These are phyloP conservation scores for Leishmania aethiopica DNA, from an alignment of 208 protist genomes.

Conservation along the genomic window DNA sequence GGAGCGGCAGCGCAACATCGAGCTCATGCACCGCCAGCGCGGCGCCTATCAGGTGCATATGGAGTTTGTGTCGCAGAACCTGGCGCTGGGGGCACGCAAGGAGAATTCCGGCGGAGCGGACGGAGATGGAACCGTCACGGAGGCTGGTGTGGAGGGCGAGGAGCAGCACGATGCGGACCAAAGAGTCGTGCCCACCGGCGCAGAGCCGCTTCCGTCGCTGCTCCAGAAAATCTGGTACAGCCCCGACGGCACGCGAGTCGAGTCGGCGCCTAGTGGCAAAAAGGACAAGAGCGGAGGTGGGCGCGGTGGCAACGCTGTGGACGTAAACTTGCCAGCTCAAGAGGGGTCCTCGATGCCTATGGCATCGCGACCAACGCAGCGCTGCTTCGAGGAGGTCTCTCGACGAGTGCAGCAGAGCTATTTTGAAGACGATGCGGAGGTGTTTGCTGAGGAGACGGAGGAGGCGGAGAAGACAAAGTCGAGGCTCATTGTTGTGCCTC, in stretches of 20 bases:
- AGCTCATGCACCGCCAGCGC: slow-evolving; percentile 59
- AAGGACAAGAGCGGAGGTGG: slow-evolving; percentile 11
- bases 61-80: slow-evolving; percentile 82
- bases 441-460: slow-evolving; percentile 45
- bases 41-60: slow-evolving; percentile 80
- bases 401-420: slow-evolving; percentile 87
- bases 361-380: slow-evolving; percentile 21
- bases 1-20: slow-evolving; percentile 56
- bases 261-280: slow-evolving; percentile 10
- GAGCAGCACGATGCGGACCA: slow-evolving; percentile 13
- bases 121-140: neutral
- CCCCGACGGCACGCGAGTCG: slow-evolving; percentile 51
- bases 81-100: slow-evolving; percentile 51
- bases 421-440: slow-evolving; percentile 77
- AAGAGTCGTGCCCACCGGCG: slow-evolving; percentile 33
- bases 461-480: slow-evolving; percentile 17
- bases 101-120: slow-evolving; percentile 20
- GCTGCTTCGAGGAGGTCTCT: slow-evolving; percentile 59
- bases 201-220: slow-evolving; percentile 64
- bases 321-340: slow-evolving; percentile 10
- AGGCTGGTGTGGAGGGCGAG: slow-evolving; percentile 5
- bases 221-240: slow-evolving; percentile 89
- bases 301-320: slow-evolving; percentile 1
- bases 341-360: slow-evolving; percentile 19
- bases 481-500: slow-evolving; percentile 38